phyloP scores from a whole-genome alignment of 2,329 filamentous ascomycete species.

The Fusarium redolens region DNA sequence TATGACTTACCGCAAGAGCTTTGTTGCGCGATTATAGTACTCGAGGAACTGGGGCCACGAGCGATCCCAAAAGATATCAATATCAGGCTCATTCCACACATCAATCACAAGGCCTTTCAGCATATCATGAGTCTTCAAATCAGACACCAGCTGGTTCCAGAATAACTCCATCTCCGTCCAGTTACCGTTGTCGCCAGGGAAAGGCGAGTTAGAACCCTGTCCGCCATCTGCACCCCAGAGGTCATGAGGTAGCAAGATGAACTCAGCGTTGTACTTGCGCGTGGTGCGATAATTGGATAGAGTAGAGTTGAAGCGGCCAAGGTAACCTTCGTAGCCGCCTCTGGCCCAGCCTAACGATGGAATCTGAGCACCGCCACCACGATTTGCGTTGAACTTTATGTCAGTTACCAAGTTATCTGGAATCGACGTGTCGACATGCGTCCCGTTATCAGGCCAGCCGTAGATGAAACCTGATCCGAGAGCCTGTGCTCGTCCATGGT shows the following conservation, averaged over 20 bases:
- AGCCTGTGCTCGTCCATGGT: fast-evolving
- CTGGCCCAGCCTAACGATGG: background rate
- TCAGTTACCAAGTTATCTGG: background rate
- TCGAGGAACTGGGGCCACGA: background rate
- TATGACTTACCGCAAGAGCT: background rate
- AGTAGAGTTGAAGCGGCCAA: background rate
- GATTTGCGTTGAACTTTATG: background rate
- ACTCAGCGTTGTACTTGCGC: background rate
- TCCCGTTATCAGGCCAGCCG: background rate
- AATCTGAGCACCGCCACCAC: background rate
- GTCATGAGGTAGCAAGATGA: background rate
- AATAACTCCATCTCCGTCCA: background rate
- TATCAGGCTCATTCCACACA: constrained; percentile 3
- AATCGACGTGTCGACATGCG: fast-evolving
- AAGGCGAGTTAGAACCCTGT: background rate
- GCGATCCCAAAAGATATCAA: background rate
- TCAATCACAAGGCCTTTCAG: background rate
- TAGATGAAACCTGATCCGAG: background rate
- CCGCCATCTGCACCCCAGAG: background rate
- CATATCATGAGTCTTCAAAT: background rate
- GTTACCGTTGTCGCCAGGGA: background rate
- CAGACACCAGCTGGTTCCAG: background rate
- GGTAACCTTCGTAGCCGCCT: background rate
- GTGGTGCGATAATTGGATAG: background rate
- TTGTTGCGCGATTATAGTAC: background rate